Conservation (phyloP, 225 moss, liverwort and hornwort genomes). For the Polytrichum formosum region DNA sequence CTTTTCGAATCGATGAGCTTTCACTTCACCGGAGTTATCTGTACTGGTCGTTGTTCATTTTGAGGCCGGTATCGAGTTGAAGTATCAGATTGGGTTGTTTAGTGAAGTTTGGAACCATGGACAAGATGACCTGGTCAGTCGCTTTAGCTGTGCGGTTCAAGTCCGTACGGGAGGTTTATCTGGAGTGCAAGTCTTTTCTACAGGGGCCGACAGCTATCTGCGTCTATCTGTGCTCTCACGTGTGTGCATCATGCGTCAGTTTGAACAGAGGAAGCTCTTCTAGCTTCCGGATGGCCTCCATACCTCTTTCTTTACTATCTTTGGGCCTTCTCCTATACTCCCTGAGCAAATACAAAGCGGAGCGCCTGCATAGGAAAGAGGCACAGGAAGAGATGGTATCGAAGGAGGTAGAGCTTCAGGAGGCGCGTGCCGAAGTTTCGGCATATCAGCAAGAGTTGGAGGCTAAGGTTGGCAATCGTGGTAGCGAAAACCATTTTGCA, state of each 20-base stretch:
- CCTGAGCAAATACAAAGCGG: background rate
- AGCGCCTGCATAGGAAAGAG: slow-evolving; percentile 2
- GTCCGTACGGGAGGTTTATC: background rate
- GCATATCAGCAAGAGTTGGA: background rate
- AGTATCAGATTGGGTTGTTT: too few relatives aligned
- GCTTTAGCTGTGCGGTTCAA: background rate
- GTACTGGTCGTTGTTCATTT: too few relatives aligned
- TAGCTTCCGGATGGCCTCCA: background rate
- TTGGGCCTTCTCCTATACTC: background rate
- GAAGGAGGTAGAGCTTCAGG: background rate
- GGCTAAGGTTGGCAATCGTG: background rate
- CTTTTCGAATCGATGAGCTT: too few relatives aligned
- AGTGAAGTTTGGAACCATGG: too few relatives aligned
- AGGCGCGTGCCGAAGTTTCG: background rate
- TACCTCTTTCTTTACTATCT: slow-evolving; percentile 3
- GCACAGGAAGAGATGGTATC: background rate
- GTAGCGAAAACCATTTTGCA: background rate
- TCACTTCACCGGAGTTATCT: too few relatives aligned
- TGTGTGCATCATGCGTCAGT: slow-evolving; percentile 1
- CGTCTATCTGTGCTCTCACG: background rate
- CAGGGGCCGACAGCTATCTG: background rate
- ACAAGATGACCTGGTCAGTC: too few relatives aligned
- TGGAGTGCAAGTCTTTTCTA: background rate
- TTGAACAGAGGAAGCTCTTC: background rate
- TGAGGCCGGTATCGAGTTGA: too few relatives aligned